phyloP scores from a whole-genome alignment of 208 protist genomes.

The Crithidia fasciculata region DNA sequence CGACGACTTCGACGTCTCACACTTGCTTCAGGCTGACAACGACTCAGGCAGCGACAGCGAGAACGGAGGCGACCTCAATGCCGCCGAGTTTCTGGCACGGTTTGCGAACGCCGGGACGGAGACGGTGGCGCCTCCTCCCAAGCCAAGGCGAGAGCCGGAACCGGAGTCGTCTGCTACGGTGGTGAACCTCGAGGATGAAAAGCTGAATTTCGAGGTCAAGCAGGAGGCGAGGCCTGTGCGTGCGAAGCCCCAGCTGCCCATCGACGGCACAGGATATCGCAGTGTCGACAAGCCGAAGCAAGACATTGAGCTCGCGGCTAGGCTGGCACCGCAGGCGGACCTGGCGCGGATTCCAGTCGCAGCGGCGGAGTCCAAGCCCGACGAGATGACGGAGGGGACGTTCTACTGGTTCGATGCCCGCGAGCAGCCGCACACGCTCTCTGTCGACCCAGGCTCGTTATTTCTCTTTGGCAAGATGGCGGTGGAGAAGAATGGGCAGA shows the following conservation, averaged over 20 bases:
- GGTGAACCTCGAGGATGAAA: constrained; percentile 40
- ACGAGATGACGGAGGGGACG: constrained; percentile 27
- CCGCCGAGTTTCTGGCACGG: constrained; percentile 34
- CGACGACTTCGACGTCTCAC: constrained; percentile 50
- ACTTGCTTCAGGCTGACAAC: constrained; percentile 49
- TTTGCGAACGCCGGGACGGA: constrained; percentile 30
- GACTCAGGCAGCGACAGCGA: constrained; percentile 34
- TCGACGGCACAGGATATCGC: constrained; percentile 32
- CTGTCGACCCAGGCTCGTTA: constrained; percentile 81
- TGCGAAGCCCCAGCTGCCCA: neutral
- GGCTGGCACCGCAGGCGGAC: constrained; percentile 20
- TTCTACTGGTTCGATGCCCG: constrained; percentile 93
- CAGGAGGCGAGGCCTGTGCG: constrained; percentile 3
- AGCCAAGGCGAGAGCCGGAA: constrained; percentile 13
- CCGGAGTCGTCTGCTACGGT: constrained; percentile 19
- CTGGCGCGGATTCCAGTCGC: neutral
- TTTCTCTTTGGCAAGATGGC: constrained; percentile 91
- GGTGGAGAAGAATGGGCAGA: constrained; percentile 40
- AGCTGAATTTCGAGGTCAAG: constrained; percentile 26
- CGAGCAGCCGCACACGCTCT: constrained; percentile 74
- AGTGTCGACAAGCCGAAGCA: constrained; percentile 40
- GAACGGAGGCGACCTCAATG: constrained; percentile 39
- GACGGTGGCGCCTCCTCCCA: neutral
- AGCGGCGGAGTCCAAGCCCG: constrained; percentile 9
- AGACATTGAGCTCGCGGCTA: constrained; percentile 27